Percentiles rank a stretch among this genome's conserved stretches.
These are phyloP conservation scores for Flagelloscypha sp. DNA, from an alignment of 768 basidiomycete genomes.

Conservation along the genomic window DNA sequence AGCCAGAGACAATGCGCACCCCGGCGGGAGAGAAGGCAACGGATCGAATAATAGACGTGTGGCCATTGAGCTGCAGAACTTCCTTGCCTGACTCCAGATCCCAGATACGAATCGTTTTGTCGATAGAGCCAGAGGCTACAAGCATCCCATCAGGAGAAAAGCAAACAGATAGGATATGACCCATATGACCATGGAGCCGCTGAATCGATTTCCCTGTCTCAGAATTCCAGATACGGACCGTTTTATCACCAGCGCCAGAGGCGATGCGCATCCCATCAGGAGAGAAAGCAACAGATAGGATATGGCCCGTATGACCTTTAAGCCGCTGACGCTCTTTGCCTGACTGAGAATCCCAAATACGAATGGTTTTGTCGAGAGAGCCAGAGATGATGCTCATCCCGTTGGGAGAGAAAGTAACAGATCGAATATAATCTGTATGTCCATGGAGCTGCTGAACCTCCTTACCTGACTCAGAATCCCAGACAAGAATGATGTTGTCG, in stretches of 20 bases:
- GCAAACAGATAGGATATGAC: constrained; percentile 7
- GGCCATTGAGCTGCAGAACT: constrained; percentile 51
- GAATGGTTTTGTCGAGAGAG: constrained; percentile 6
- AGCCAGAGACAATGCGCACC: constrained; percentile 2
- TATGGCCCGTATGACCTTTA: not conserved
- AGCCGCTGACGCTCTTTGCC: not conserved
- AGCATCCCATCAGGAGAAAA: constrained; percentile 13
- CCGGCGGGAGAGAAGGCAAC: not conserved
- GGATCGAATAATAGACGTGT: constrained; percentile 53
- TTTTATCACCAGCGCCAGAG: constrained; percentile 7
- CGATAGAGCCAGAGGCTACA: constrained; percentile 15
- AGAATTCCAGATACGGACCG: constrained; percentile 9
- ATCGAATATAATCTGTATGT: constrained; percentile 3
- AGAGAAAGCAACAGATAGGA: constrained; percentile 8
- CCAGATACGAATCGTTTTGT: constrained; percentile 56
- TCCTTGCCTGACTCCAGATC: constrained; percentile 61
- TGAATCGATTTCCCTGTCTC: constrained; percentile 4
- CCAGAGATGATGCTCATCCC: constrained; percentile 7
- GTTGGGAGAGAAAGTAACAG: constrained; percentile 14
- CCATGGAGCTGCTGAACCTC: constrained; percentile 4
- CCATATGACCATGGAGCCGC: constrained; percentile 8
- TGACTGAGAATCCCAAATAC: constrained; percentile 7
- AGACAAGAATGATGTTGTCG: constrained; percentile 11
- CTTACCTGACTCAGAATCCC: constrained; percentile 7
- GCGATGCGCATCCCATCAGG: constrained; percentile 8